Conservation (phyloP, 306 rosid genomes). For the Cucurbita maxima region DNA sequence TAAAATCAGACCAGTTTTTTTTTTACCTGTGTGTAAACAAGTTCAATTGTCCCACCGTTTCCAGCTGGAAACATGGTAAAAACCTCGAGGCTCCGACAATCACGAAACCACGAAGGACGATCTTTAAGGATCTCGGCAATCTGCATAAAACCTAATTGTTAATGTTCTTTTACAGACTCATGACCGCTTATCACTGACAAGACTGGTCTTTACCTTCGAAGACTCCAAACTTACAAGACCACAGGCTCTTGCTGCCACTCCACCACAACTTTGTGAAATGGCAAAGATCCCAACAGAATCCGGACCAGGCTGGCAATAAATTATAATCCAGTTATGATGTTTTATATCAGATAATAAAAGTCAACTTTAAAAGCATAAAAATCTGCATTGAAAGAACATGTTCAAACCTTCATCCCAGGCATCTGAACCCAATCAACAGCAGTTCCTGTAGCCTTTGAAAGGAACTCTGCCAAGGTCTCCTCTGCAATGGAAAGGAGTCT, state of each 20-base stretch:
- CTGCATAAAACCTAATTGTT: slow-evolving; percentile 21
- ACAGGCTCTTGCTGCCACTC: slow-evolving; percentile 99
- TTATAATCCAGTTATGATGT: neutral
- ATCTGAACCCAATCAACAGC: slow-evolving; percentile 99
- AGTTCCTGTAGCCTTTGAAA: slow-evolving; percentile 99
- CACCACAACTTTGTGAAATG: slow-evolving; percentile 87
- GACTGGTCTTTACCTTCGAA: slow-evolving; percentile 42
- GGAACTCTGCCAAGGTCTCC: slow-evolving; percentile 99
- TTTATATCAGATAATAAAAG: neutral
- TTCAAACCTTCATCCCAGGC: slow-evolving; percentile 99
- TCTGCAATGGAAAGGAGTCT: slow-evolving; percentile 98
- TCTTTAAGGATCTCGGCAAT: slow-evolving; percentile 98
- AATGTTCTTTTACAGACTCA: slow-evolving; percentile 5
- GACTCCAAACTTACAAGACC: slow-evolving; percentile 98
- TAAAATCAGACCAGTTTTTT: neutral
- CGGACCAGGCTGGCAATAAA: slow-evolving; percentile 96
- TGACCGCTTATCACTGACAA: neutral
- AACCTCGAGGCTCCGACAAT: slow-evolving; percentile 93
- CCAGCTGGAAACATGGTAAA: slow-evolving; percentile 91
- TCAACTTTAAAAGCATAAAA: neutral
- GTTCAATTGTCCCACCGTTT: slow-evolving; percentile 88
- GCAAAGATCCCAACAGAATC: slow-evolving; percentile 99
- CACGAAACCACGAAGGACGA: slow-evolving; percentile 96
- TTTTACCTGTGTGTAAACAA: slow-evolving; percentile 79
- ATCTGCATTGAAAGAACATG: neutral